These are phyloP conservation scores for Aristolochia californica DNA, from an alignment of 164 flowering plant genomes.

Conservation along the genomic window DNA sequence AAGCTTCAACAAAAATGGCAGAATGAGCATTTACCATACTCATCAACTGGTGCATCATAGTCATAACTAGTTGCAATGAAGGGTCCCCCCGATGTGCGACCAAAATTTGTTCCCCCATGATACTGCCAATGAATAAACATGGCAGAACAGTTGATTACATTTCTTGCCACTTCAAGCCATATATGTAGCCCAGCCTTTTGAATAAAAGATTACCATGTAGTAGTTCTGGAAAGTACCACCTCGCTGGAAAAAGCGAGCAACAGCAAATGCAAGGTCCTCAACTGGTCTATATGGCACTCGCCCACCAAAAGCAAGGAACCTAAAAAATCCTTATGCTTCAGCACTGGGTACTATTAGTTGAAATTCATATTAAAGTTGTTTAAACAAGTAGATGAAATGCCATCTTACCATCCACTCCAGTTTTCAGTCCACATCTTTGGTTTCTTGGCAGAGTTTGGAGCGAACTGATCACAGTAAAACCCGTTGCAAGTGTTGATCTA, in stretches of 20 bases:
- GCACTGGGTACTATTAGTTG: too few relatives aligned
- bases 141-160: neutral
- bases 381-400: neutral
- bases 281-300: conserved; percentile 74
- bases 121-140: conserved; percentile 33
- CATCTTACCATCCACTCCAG: conserved; percentile 88
- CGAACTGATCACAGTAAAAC: conserved; percentile 86
- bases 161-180: neutral
- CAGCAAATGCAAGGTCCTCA: conserved; percentile 92
- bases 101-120: conserved; percentile 99
- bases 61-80: conserved; percentile 88
- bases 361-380: neutral
- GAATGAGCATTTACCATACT: conserved; percentile 59
- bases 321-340: conserved; percentile 11
- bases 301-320: conserved; percentile 84
- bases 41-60: conserved; percentile 98
- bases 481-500: conserved; percentile 99
- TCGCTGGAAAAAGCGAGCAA: conserved; percentile 80
- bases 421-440: conserved; percentile 99
- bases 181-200: too few relatives aligned
- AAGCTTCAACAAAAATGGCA: too few relatives aligned
- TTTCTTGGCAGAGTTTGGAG: conserved; percentile 62
- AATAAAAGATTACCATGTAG: conserved; percentile 58
- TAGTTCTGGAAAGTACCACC: conserved; percentile 96
- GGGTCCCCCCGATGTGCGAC: conserved; percentile 84